Evolutionary conservation across 2,329 filamentous ascomycete species (phyloP).

Genomic region (Acrocalymma vagum): DNA sequence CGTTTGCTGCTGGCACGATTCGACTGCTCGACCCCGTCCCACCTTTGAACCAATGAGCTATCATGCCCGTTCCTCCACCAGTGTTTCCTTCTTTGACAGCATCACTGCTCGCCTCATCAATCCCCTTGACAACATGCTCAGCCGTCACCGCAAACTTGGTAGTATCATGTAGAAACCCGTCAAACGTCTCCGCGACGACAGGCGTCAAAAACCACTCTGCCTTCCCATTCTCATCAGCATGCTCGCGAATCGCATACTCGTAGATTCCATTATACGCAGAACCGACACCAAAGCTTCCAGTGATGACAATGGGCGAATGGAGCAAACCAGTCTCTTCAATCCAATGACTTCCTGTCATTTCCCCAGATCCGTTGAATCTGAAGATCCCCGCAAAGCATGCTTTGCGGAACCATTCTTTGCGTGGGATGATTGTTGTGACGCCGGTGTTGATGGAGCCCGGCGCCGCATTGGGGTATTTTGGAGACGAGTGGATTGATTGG

Average conservation of each 20-base stretch:
- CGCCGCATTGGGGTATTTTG: constrained; percentile 34
- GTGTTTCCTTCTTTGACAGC: constrained; percentile 68
- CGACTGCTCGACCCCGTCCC: constrained; percentile 71
- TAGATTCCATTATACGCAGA: constrained; percentile 67
- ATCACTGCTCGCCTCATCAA: constrained; percentile 60
- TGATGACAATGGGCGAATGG: constrained; percentile 68
- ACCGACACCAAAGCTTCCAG: constrained; percentile 66
- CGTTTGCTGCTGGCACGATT: constrained; percentile 50
- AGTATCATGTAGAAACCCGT: constrained; percentile 68
- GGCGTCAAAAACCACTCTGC: constrained; percentile 65
- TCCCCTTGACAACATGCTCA: constrained; percentile 62
- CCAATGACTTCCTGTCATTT: constrained; percentile 69
- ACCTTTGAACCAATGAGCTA: constrained; percentile 72
- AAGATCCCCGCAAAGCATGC: constrained; percentile 58
- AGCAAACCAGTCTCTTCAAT: constrained; percentile 69
- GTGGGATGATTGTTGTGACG: constrained; percentile 54
- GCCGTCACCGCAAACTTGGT: constrained; percentile 63
- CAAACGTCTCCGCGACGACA: constrained; percentile 70
- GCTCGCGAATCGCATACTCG: constrained; percentile 61
- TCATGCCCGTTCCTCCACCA: constrained; percentile 74
- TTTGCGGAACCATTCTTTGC: constrained; percentile 50
- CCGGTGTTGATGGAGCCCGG: constrained; percentile 50
- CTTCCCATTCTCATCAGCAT: constrained; percentile 50
- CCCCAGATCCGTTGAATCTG: constrained; percentile 70
- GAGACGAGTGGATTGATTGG: constrained; percentile 46